A percentile compares a stretch with the other conserved stretches of the same genome.
Conservation (phyloP, 192 early-diverging fungal genomes). For the Spizellomyces punctatus region DNA sequence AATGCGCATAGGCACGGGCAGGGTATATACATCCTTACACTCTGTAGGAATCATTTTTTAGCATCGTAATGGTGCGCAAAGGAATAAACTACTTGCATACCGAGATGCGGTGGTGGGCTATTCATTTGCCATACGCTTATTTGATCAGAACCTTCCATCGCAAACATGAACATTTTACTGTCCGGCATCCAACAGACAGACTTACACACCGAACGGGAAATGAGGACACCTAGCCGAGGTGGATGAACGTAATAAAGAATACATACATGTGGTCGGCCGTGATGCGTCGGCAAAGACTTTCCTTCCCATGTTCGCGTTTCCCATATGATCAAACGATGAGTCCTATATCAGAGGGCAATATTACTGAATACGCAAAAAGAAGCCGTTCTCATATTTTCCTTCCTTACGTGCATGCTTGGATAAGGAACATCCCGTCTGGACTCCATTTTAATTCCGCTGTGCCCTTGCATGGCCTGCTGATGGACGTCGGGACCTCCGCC, state of each 20-base stretch:
- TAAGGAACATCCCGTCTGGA: conserved; percentile 50
- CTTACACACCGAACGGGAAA: conserved; percentile 9
- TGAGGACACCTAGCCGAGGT: neutral
- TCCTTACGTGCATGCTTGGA: conserved; percentile 42
- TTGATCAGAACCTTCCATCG: conserved; percentile 45
- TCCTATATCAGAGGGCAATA: neutral
- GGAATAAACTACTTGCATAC: conserved; percentile 3
- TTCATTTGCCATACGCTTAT: conserved; percentile 33
- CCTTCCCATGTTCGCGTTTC: conserved; percentile 52
- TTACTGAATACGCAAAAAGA: no score
- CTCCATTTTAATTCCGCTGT: conserved; percentile 53
- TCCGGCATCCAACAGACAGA: conserved; percentile 67
- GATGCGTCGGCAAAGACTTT: conserved; percentile 26
- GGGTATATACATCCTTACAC: neutral
- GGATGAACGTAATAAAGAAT: neutral
- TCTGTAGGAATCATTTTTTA: neutral
- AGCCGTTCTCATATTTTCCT: neutral
- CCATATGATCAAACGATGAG: conserved; percentile 43
- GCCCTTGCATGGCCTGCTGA: conserved; percentile 38
- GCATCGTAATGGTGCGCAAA: no score
- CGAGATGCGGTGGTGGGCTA: conserved; percentile 17
- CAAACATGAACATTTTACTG: conserved; percentile 55
- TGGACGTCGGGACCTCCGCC: conserved; percentile 28
- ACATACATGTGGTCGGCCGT: conserved; percentile 39
- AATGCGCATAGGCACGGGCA: neutral